phyloP scores from a whole-genome alignment of 1,284 basidiomycete species.

The Trichosporon sp. region DNA sequence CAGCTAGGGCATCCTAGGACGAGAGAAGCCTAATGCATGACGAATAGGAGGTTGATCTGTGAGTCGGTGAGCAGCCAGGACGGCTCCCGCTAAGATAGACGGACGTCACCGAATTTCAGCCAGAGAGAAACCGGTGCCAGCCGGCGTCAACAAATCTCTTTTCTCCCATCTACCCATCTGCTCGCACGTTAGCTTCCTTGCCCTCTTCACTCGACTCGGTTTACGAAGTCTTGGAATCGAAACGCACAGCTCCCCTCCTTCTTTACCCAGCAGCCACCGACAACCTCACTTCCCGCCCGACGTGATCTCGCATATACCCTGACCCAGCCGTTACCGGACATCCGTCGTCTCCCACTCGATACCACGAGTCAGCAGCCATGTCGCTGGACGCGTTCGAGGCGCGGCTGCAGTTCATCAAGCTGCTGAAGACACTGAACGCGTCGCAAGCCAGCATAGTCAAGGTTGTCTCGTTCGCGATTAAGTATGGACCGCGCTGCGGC shows the following conservation, averaged over 20 bases:
- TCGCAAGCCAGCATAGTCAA: constrained; percentile 88
- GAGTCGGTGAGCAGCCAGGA: not conserved
- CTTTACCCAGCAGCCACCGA: not conserved
- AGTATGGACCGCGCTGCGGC: constrained; percentile 72
- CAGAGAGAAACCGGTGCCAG: not conserved
- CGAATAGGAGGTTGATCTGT: not conserved
- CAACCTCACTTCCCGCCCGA: not conserved
- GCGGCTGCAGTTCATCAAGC: constrained; percentile 72
- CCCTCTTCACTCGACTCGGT: not conserved
- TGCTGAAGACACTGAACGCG: constrained; percentile 71
- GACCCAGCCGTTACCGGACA: too few species aligned
- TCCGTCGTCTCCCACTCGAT: too few species aligned
- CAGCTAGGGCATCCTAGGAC: not conserved
- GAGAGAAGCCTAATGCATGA: too few species aligned
- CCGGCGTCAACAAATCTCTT: not conserved
- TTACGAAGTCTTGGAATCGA: not conserved
- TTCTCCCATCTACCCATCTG: not conserved
- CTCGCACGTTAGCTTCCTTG: not conserved
- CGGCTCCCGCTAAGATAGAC: not conserved
- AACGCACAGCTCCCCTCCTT: not conserved
- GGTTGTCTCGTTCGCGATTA: constrained; percentile 78
- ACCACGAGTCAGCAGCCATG: constrained; percentile 18
- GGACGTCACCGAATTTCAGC: constrained; percentile 3
- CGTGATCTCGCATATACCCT: not conserved
- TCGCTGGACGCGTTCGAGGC: constrained; percentile 86